A percentile compares a stretch with the other conserved stretches of the same genome.
These are phyloP conservation scores for Papiliotrema nemorosa DNA, from an alignment of 1,284 basidiomycete genomes.

Conservation along the genomic window DNA sequence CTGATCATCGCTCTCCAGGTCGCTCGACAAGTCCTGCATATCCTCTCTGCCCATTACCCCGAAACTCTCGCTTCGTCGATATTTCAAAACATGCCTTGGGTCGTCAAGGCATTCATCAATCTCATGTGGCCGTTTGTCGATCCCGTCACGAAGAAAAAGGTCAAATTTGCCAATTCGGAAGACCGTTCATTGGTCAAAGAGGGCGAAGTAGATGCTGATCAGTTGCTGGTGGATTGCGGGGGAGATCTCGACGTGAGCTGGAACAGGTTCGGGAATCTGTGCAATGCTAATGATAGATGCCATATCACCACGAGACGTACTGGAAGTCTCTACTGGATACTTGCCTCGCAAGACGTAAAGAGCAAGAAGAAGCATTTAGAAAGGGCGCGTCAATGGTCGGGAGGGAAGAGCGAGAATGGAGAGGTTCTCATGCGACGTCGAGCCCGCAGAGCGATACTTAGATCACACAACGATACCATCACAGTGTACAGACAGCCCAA, in stretches of 20 bases:
- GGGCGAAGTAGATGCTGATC: slow-evolving; percentile 16
- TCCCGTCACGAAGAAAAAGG: slow-evolving; percentile 30
- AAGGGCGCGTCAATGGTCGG: slow-evolving; percentile 28
- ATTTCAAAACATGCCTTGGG: slow-evolving; percentile 40
- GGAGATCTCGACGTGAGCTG: slow-evolving; percentile 32
- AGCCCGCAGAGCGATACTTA: too few species aligned
- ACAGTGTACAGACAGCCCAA: too few species aligned
- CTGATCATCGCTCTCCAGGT: slow-evolving; percentile 12
- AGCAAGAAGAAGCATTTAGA: slow-evolving; percentile 26
- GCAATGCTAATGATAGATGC: slow-evolving; percentile 11
- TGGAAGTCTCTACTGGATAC: slow-evolving; percentile 29
- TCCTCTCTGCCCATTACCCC: slow-evolving; percentile 32
- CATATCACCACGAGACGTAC: slow-evolving; percentile 36
- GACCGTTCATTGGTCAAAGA: slow-evolving; percentile 21
- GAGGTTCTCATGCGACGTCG: background rate
- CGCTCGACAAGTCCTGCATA: slow-evolving; percentile 27
- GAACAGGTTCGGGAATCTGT: background rate
- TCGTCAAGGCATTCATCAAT: slow-evolving; percentile 36
- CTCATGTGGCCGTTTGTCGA: slow-evolving; percentile 47
- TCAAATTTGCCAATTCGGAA: slow-evolving; percentile 19
- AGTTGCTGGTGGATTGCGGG: slow-evolving; percentile 32
- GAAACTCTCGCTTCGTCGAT: slow-evolving; percentile 30
- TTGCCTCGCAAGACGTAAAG: slow-evolving; percentile 22
- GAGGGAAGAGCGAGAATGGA: slow-evolving; percentile 27
- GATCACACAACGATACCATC: too few species aligned